These are phyloP conservation scores for Lunularia cruciata DNA, from an alignment of 225 moss, liverwort and hornwort species.

Conservation along the genomic window DNA sequence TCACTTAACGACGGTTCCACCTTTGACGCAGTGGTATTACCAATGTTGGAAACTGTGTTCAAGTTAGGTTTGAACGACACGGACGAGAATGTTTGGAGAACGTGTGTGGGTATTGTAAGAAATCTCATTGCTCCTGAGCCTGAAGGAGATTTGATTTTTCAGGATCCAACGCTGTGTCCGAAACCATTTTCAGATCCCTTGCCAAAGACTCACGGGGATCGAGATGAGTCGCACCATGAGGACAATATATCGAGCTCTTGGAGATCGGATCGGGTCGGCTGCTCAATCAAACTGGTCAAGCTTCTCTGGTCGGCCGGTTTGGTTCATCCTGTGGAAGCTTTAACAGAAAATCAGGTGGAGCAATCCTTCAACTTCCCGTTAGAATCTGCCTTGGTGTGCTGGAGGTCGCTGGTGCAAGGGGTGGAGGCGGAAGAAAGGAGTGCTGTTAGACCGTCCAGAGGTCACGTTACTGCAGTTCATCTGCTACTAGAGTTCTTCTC, in stretches of 20 bases:
- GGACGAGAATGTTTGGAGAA: conserved; percentile 32
- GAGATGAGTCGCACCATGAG: conserved; percentile 11
- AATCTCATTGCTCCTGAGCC: conserved; percentile 13
- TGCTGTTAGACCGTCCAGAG: conserved; percentile 30
- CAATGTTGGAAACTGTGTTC: conserved; percentile 45
- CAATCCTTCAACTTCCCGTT: background rate
- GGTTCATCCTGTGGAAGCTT: background rate
- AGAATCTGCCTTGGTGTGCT: conserved; percentile 23
- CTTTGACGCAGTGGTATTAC: conserved; percentile 28
- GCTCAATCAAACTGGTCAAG: conserved; percentile 10
- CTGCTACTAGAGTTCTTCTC: conserved; percentile 30
- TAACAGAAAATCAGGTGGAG: background rate
- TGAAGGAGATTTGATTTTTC: background rate
- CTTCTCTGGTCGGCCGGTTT: conserved; percentile 23
- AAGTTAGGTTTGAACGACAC: conserved; percentile 4
- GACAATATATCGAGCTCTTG: conserved; percentile 1
- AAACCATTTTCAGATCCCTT: background rate
- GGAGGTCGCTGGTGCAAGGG: conserved; percentile 31
- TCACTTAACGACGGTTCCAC: conserved; percentile 19
- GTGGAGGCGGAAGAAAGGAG: conserved; percentile 36
- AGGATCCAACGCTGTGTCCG: background rate
- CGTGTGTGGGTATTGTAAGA: conserved; percentile 31
- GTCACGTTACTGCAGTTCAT: conserved; percentile 35
- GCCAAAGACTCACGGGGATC: conserved; percentile 24
- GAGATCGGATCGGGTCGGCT: conserved; percentile 22